phyloP scores from a whole-genome alignment of 1,284 basidiomycete genomes.

The Rhodotorula sp. region DNA sequence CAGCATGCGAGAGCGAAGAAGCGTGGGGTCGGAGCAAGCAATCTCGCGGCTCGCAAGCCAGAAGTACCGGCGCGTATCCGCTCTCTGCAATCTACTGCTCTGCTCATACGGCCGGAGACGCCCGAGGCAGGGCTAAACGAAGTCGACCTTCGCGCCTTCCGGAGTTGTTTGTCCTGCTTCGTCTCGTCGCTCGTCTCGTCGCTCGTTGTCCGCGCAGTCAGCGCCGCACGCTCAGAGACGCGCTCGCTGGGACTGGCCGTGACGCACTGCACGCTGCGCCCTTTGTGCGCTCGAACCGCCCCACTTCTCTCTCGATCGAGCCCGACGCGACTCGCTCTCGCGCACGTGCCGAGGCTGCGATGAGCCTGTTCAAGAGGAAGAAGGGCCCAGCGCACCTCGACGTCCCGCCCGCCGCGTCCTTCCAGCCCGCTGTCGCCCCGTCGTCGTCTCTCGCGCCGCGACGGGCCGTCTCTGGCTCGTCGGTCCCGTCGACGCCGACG shows the following conservation, averaged over 20 bases:
- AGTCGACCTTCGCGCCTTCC: no score
- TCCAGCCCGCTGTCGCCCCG: not conserved
- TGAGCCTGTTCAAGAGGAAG: conserved; percentile 23
- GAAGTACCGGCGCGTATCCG: no score
- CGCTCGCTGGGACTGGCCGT: no score
- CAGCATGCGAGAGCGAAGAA: not conserved
- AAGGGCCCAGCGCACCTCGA: not conserved
- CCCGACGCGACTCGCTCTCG: not conserved
- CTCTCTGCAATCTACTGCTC: no score
- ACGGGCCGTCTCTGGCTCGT: not conserved
- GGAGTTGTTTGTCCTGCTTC: no score
- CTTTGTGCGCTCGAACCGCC: not conserved
- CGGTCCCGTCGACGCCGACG: not conserved
- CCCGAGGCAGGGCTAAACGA: no score
- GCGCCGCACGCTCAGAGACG: no score
- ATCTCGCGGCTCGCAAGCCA: no score
- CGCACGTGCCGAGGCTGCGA: not conserved
- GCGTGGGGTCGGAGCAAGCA: no score
- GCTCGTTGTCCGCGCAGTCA: no score
- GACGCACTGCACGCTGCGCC: not conserved
- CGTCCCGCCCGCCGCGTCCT: not conserved
- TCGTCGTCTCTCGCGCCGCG: not conserved
- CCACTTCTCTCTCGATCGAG: not conserved
- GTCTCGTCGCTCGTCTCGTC: no score
- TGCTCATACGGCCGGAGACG: no score